These are phyloP conservation scores for Dactylellina leptospora DNA, from an alignment of 2,329 filamentous ascomycete genomes.

Conservation along the genomic window DNA sequence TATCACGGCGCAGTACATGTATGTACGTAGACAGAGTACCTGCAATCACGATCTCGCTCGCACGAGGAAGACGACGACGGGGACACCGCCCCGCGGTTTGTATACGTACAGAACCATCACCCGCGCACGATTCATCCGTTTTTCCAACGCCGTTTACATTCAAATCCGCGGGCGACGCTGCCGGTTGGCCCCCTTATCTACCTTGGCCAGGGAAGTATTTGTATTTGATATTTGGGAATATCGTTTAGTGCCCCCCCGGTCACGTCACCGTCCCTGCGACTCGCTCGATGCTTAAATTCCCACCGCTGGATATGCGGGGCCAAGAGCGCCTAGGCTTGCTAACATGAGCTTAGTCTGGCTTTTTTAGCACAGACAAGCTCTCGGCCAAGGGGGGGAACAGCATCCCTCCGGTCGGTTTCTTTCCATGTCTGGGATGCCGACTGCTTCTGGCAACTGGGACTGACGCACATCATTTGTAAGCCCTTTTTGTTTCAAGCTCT, in stretches of 20 bases:
- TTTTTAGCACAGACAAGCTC: not conserved
- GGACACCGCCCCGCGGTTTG: conserved; percentile 21
- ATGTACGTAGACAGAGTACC: too few relatives aligned
- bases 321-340: conserved; percentile 24
- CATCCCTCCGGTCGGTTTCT: not conserved
- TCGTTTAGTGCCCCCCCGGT: conserved; percentile 3
- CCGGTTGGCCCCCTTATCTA: not conserved
- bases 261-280: conserved; percentile 45
- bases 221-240: conserved; percentile 33
- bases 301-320: conserved; percentile 12
- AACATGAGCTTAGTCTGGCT: conserved; percentile 30
- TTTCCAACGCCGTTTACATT: too few relatives aligned
- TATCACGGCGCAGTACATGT: too few relatives aligned
- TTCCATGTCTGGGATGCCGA: not conserved
- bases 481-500: too few relatives aligned
- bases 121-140: not conserved
- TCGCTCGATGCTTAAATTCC: not conserved
- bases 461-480: not conserved
- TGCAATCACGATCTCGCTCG: not conserved
- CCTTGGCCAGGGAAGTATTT: conserved; percentile 28
- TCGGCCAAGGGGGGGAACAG: conserved; percentile 1
- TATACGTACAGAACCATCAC: conserved; percentile 22
- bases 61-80: not conserved
- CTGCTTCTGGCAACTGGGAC: not conserved
- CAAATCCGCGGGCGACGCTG: not conserved